A percentile compares a stretch with the other conserved stretches of the same genome.
Conservation (phyloP, 352 stramenopile species). For the Phytopythium cucurbitacearum region DNA sequence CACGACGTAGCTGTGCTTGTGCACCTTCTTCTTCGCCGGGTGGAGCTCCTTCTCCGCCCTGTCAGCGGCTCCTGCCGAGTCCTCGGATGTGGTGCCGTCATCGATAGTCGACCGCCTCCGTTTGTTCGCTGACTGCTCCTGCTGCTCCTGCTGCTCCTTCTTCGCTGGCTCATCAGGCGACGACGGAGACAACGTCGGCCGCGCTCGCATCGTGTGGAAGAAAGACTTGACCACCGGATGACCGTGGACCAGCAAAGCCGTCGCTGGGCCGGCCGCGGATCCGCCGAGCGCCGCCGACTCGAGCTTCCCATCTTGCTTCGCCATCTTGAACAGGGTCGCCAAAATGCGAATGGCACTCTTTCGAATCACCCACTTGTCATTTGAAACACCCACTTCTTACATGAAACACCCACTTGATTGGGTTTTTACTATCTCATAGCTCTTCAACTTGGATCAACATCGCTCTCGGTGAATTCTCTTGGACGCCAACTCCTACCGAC, state of each 20-base stretch:
- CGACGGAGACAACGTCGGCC: neutral
- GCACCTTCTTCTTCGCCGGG: neutral
- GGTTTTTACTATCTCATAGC: no score
- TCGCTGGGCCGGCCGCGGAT: no score
- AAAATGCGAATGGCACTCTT: no score
- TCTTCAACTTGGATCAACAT: no score
- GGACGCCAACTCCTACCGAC: no score
- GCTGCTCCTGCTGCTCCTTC: neutral
- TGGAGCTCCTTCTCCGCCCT: neutral
- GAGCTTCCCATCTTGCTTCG: neutral
- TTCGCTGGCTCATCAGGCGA: neutral
- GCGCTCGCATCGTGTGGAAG: neutral
- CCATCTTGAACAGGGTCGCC: neutral
- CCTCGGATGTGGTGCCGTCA: neutral
- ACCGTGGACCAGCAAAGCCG: neutral
- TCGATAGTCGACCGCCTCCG: neutral
- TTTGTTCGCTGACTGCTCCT: neutral
- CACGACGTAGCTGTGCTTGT: conserved; percentile 1
- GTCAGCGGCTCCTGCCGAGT: neutral
- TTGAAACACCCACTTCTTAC: no score
- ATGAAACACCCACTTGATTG: no score
- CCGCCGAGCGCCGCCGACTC: neutral
- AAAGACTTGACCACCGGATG: conserved; percentile 3
- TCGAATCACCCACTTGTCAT: no score
- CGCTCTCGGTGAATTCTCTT: no score